These are phyloP conservation scores for Globisporangium parvum DNA, from an alignment of 352 stramenopile species.

Conservation along the genomic window DNA sequence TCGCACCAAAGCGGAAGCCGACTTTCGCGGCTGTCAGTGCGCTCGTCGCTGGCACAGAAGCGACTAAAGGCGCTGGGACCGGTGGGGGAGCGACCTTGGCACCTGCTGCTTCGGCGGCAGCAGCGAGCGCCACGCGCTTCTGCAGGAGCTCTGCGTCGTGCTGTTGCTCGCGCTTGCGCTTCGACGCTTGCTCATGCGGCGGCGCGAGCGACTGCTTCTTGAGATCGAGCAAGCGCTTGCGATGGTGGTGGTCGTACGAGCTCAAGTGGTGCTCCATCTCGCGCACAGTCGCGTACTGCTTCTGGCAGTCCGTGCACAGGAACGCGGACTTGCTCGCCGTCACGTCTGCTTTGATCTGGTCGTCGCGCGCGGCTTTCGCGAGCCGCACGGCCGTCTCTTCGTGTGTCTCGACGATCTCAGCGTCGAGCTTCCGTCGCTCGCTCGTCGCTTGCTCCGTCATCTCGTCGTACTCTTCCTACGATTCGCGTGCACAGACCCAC, in stretches of 20 bases:
- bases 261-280: conserved; percentile 74
- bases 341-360: conserved; percentile 26
- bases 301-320: conserved; percentile 49
- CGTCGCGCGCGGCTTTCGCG: conserved; percentile 18
- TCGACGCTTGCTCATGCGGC: conserved; percentile 15
- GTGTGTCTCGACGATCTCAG: conserved; percentile 39
- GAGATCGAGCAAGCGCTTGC: conserved; percentile 39
- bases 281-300: conserved; percentile 63
- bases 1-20: conserved; percentile 30
- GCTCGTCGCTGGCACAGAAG: background rate
- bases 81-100: background rate
- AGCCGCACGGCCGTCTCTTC: conserved; percentile 26
- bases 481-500: conserved; percentile 1
- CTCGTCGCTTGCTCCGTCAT: conserved; percentile 45
- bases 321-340: conserved; percentile 45
- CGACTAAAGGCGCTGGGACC: too few relatives aligned
- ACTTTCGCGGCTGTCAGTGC: conserved; percentile 8
- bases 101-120: conserved; percentile 7
- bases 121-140: conserved; percentile 24
- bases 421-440: conserved; percentile 40
- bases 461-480: conserved; percentile 48
- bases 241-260: conserved; percentile 73
- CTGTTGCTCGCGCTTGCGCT: conserved; percentile 30
- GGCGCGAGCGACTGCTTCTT: conserved; percentile 18
- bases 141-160: conserved; percentile 30